Percentiles rank a stretch among this genome's conserved stretches.
phyloP scores from a whole-genome alignment of 768 basidiomycete genomes.

The Mrakia frigida region DNA sequence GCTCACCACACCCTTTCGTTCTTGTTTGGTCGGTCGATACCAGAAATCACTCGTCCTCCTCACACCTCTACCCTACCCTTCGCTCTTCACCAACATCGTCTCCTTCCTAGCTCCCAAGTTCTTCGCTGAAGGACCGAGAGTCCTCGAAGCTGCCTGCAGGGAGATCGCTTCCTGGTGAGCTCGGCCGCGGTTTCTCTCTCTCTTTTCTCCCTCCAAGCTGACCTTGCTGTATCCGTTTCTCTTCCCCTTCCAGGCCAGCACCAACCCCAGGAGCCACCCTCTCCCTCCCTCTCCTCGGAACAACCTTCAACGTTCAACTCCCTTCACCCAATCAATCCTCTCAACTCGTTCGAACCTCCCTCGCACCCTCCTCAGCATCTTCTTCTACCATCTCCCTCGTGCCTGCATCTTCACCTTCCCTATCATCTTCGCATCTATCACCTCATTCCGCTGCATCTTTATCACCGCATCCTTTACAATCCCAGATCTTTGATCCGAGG shows the following conservation, averaged over 20 bases:
- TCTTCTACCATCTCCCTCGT: slow-evolving; percentile 6
- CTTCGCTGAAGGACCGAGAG: slow-evolving; percentile 23
- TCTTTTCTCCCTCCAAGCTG: neutral
- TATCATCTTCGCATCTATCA: neutral
- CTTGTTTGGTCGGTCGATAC: neutral
- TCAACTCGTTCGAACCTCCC: slow-evolving; percentile 12
- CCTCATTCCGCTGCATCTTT: neutral
- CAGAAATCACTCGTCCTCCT: slow-evolving; percentile 34
- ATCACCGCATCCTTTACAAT: neutral
- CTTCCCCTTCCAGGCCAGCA: slow-evolving; percentile 13
- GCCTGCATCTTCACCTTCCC: neutral
- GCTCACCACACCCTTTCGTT: no score
- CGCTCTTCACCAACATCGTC: slow-evolving; percentile 28
- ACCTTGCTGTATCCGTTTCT: neutral
- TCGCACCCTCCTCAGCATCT: slow-evolving; percentile 11
- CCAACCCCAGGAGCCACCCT: slow-evolving; percentile 18
- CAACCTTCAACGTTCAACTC: slow-evolving; percentile 26
- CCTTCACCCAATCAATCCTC: slow-evolving; percentile 26
- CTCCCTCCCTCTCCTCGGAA: slow-evolving; percentile 21
- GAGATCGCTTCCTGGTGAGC: slow-evolving; percentile 30
- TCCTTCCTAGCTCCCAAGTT: slow-evolving; percentile 18
- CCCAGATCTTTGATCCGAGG: slow-evolving; percentile 7
- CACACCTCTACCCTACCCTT: slow-evolving; percentile 28
- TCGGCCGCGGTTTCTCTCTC: neutral
- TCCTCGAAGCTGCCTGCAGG: slow-evolving; percentile 21